Conservation (phyloP, 306 rosid genomes). For the Cucumis melo region DNA sequence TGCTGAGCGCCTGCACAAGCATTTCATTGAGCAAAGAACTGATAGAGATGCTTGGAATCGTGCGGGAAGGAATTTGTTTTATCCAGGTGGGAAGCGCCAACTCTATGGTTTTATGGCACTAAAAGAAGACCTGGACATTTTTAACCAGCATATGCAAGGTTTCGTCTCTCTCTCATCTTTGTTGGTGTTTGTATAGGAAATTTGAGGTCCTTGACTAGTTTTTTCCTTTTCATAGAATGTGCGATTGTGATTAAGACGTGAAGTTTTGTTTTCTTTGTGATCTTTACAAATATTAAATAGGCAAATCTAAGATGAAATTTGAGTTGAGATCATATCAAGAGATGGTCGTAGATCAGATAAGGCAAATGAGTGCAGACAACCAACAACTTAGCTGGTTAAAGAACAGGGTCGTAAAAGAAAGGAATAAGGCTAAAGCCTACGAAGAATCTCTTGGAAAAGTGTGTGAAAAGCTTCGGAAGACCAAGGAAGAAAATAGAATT, state of each 20-base stretch:
- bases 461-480: constrained; percentile 37
- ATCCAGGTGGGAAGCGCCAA: constrained; percentile 58
- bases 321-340: constrained; percentile 67
- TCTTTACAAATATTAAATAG: constrained; percentile 16
- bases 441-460: constrained; percentile 36
- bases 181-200: neutral
- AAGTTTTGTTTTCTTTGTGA: neutral
- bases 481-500: constrained; percentile 41
- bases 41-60: constrained; percentile 53
- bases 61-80: constrained; percentile 14
- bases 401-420: constrained; percentile 28
- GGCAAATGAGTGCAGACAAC: constrained; percentile 65
- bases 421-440: constrained; percentile 22
- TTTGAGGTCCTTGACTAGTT: neutral
- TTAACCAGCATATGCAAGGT: constrained; percentile 73
- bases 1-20: constrained; percentile 73
- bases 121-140: constrained; percentile 54
- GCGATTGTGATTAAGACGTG: neutral
- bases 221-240: neutral
- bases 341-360: constrained; percentile 53
- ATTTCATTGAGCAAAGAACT: constrained; percentile 54
- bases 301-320: constrained; percentile 53
- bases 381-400: constrained; percentile 38
- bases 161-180: constrained; percentile 8
- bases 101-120: constrained; percentile 65